Conservation (phyloP, 73 alveolate species). For the Paramecium primaurelia region DNA sequence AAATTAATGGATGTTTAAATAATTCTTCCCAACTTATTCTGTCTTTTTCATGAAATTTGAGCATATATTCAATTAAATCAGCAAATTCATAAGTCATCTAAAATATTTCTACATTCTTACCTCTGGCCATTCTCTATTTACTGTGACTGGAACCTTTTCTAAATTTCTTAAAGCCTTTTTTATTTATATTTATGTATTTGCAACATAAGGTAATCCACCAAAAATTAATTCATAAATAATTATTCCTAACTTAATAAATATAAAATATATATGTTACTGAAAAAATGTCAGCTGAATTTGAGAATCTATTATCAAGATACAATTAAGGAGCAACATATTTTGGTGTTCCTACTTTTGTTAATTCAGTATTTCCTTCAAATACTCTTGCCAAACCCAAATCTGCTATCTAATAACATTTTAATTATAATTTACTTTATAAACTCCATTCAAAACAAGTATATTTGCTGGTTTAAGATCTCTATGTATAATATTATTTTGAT, state of each 20-base stretch:
- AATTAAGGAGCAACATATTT: neutral
- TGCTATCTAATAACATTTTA: neutral
- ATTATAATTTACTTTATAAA: neutral
- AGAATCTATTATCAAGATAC: neutral
- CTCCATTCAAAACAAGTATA: slow-evolving; percentile 7
- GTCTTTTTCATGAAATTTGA: neutral
- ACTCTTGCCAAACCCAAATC: neutral
- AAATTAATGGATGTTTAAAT: neutral
- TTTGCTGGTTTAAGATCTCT: slow-evolving; percentile 60
- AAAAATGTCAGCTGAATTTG: neutral
- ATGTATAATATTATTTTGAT: neutral
- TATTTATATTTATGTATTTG: neutral
- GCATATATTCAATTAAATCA: neutral
- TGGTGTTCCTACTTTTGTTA: neutral
- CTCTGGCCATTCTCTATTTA: neutral
- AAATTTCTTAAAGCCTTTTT: neutral
- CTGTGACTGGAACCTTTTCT: neutral
- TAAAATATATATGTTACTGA: neutral
- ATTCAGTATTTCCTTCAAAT: neutral
- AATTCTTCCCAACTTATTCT: neutral
- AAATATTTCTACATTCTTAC: neutral
- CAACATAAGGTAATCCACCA: neutral
- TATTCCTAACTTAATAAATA: neutral
- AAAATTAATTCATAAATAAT: neutral
- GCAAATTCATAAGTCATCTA: neutral